phyloP scores from a whole-genome alignment of 2,329 filamentous ascomycete species.

The Monosporascus cannonballus region DNA sequence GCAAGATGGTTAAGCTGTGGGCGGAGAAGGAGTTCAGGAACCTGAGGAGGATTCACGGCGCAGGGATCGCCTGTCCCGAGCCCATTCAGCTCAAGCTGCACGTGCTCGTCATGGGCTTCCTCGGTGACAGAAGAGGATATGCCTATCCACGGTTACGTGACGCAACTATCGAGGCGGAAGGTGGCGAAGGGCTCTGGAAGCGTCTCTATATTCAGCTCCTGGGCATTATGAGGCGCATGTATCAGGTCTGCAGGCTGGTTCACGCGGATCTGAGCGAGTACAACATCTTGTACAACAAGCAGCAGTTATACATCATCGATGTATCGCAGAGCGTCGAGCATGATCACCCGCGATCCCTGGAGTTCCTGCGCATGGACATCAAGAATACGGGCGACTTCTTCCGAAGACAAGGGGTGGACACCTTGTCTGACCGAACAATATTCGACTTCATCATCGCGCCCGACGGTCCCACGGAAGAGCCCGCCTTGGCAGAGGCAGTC shows the following conservation, averaged over 20 bases:
- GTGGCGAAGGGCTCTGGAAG: constrained; percentile 67
- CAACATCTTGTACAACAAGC: constrained; percentile 86
- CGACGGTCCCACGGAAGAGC: constrained; percentile 54
- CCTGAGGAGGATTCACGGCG: constrained; percentile 72
- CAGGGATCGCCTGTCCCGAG: constrained; percentile 86
- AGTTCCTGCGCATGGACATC: constrained; percentile 97
- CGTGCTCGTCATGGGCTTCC: constrained; percentile 89
- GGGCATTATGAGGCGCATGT: constrained; percentile 85
- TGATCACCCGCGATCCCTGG: constrained; percentile 84
- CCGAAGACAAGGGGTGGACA: constrained; percentile 75
- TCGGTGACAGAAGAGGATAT: constrained; percentile 81
- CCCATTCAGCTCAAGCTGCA: constrained; percentile 87
- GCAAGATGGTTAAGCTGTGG: constrained; percentile 98
- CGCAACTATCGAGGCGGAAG: constrained; percentile 64
- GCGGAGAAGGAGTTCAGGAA: constrained; percentile 98
- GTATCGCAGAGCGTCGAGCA: constrained; percentile 97
- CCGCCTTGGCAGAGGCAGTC: constrained; percentile 54
- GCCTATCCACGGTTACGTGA: constrained; percentile 86
- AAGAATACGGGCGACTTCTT: constrained; percentile 97
- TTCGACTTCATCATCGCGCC: constrained; percentile 75
- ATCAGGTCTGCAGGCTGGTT: constrained; percentile 85
- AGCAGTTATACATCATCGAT: constrained; percentile 86
- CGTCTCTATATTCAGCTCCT: constrained; percentile 77
- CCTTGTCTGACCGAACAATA: constrained; percentile 68
- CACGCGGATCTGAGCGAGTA: constrained; percentile 98